Evolutionary conservation across 768 basidiomycete genomes (phyloP).

Genomic region (Mycena sanguinolenta): DNA sequence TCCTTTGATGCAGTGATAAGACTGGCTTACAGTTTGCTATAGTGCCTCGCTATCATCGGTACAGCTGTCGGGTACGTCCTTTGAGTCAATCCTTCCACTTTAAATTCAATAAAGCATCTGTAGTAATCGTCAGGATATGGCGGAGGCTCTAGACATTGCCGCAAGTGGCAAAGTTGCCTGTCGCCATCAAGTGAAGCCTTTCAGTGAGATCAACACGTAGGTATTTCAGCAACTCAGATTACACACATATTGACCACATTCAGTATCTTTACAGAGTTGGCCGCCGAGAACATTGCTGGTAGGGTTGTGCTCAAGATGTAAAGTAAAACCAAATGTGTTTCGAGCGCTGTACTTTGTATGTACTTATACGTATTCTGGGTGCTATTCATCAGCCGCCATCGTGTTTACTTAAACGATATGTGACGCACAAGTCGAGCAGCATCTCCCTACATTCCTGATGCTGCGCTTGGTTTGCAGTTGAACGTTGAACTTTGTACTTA

Average conservation of each 20-base stretch:
- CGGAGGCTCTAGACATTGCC: slow-evolving; percentile 85
- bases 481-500: too few relatives aligned
- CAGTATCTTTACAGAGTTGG: slow-evolving; percentile 16
- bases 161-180: slow-evolving; percentile 77
- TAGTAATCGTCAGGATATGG: slow-evolving; percentile 82
- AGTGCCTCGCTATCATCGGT: slow-evolving; percentile 40
- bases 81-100: not conserved
- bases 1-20: not conserved
- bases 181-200: slow-evolving; percentile 57
- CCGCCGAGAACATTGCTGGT: slow-evolving; percentile 48
- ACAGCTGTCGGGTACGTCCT: slow-evolving; percentile 51
- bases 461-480: too few relatives aligned
- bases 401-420: too few relatives aligned
- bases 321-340: slow-evolving; percentile 2
- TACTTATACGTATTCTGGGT: too few relatives aligned
- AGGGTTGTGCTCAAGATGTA: slow-evolving; percentile 48
- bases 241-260: not conserved
- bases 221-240: slow-evolving; percentile 35
- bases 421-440: too few relatives aligned
- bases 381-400: too few relatives aligned
- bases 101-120: slow-evolving; percentile 17
- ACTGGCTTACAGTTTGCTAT: not conserved
- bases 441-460: too few relatives aligned
- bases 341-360: not conserved
- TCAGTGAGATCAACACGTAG: slow-evolving; percentile 66